Conservation (phyloP, 108 stramenopile species). For the Cylindrotheca fusiformis region DNA sequence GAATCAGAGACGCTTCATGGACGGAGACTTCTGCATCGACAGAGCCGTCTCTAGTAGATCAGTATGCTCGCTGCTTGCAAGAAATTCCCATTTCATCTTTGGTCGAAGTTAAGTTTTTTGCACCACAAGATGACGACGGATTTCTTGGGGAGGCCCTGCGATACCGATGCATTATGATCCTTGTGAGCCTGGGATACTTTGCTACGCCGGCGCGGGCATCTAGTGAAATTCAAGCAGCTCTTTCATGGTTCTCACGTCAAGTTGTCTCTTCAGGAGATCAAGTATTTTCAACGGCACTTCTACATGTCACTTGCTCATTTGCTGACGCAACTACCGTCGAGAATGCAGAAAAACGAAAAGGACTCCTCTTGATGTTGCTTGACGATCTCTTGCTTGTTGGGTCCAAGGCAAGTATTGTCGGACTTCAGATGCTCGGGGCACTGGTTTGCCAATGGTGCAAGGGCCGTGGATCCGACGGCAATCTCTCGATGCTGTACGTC, state of each 20-base stretch:
- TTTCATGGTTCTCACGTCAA: conserved; percentile 33
- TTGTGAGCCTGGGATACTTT: conserved; percentile 25
- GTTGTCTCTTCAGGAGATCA: conserved; percentile 17
- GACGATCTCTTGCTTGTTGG: conserved; percentile 32
- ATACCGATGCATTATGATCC: conserved; percentile 22
- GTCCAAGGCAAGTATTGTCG: conserved; percentile 23
- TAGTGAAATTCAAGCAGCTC: conserved; percentile 27
- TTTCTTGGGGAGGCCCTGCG: conserved; percentile 30
- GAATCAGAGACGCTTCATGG: conserved; percentile 33
- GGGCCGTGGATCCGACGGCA: conserved; percentile 28
- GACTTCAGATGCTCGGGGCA: conserved; percentile 28
- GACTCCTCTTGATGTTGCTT: conserved; percentile 20
- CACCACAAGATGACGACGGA: conserved; percentile 9
- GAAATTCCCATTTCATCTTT: conserved; percentile 23
- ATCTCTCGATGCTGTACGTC: conserved; percentile 23
- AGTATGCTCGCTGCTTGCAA: conserved; percentile 22
- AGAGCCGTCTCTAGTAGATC: conserved; percentile 21
- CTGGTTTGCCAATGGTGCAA: conserved; percentile 22
- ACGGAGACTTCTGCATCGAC: neutral
- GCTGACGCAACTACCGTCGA: conserved; percentile 22
- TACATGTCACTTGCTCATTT: conserved; percentile 23
- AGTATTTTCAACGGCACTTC: conserved; percentile 14
- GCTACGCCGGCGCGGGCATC: conserved; percentile 20
- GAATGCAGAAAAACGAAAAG: conserved; percentile 15
- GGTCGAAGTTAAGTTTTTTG: conserved; percentile 19